phyloP scores from a whole-genome alignment of 352 stramenopile genomes.

The Globisporangium sylvaticum region DNA sequence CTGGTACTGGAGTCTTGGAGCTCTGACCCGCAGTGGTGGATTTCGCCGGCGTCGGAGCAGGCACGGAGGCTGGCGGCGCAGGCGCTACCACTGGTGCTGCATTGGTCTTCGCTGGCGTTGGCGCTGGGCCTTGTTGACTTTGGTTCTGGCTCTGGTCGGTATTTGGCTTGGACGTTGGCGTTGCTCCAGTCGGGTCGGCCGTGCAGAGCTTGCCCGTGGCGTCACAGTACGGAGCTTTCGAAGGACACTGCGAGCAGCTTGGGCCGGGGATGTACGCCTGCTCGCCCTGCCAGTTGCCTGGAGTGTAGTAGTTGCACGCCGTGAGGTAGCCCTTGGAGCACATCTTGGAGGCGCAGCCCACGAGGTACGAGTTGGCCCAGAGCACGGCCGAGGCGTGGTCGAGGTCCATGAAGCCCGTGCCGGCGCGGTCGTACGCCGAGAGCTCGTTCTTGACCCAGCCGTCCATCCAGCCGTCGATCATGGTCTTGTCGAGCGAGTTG shows the following conservation, averaged over 20 bases:
- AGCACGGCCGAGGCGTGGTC: slow-evolving; percentile 37
- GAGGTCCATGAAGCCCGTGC: slow-evolving; percentile 29
- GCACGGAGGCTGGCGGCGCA: not conserved
- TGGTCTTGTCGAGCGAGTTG: slow-evolving; percentile 18
- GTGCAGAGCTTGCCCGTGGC: slow-evolving; percentile 29
- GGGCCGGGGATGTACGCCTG: slow-evolving; percentile 25
- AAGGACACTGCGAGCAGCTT: slow-evolving; percentile 30
- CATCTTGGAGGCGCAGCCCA: slow-evolving; percentile 35
- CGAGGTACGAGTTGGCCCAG: slow-evolving; percentile 34
- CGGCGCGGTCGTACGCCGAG: slow-evolving; percentile 22
- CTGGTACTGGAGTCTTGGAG: slow-evolving; percentile 2
- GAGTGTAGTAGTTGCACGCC: slow-evolving; percentile 36
- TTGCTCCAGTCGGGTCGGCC: slow-evolving; percentile 12
- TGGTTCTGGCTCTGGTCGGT: slow-evolving; percentile 2
- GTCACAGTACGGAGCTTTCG: slow-evolving; percentile 28
- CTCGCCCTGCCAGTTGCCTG: slow-evolving; percentile 34
- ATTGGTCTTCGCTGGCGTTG: slow-evolving; percentile 15
- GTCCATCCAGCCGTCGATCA: slow-evolving; percentile 28
- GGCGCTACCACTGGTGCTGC: not conserved
- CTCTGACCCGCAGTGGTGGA: not conserved
- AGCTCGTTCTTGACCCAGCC: slow-evolving; percentile 32
- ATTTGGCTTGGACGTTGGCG: slow-evolving; percentile 6
- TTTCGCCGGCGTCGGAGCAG: slow-evolving; percentile 5
- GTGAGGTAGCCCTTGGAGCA: slow-evolving; percentile 32
- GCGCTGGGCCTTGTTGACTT: slow-evolving; percentile 1